Base-by-base conservation (phyloP, 352 stramenopile genomes). In the Aphanomyces astaci region DNA sequence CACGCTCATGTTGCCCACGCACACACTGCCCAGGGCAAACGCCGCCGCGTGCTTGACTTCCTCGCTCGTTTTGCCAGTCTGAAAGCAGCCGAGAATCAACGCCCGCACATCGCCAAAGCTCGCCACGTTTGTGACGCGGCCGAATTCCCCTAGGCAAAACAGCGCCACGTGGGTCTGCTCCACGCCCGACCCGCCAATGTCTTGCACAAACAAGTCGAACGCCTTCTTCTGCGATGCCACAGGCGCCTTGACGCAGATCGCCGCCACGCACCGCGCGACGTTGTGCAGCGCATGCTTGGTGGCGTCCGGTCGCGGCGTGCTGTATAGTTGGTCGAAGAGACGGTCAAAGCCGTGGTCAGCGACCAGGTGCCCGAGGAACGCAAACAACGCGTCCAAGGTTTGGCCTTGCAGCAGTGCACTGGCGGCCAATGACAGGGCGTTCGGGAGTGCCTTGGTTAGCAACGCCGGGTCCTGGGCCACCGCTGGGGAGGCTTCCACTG, bases 1-100 rank as follows among this genome's bases (percentile, higher is more conserved):
- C 53, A 88, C 78, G 59, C 77, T 75, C 87, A 95, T 96, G 72
- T 96, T 96, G 46, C 96, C 95, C 7, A 98, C 92, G 53, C 95
- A 96, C 52, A 98, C 92, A 64, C 93, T 96, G 25, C 97, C 97
- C 45, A 99, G 79, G 3, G 96, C 96, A 78, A 98, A 97, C 19
- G 96, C 96, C 3, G 97, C 95, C 17, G 96, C 96, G 31, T 96
- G 85, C 82, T 99, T 99, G 43, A 97, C 84, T 71, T 99, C 96
- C 73, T 99, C 96, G 10, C 69, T 76, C 64, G 82, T 25, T 71
- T 43, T 43, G 15, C 75, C 66, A n/a, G 73, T 88, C 19, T 91
- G 78, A 65, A 99, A 98, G 63, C 84, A 94, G 19, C 85, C 74
- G 30, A 98, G 72, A 75, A 98, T 96, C 32, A 95, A 88, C 13